Evolutionary conservation across 768 basidiomycete species (phyloP), one percentile per base, ranked within the genome.

Genomic region (Zangia roseola): DNA sequence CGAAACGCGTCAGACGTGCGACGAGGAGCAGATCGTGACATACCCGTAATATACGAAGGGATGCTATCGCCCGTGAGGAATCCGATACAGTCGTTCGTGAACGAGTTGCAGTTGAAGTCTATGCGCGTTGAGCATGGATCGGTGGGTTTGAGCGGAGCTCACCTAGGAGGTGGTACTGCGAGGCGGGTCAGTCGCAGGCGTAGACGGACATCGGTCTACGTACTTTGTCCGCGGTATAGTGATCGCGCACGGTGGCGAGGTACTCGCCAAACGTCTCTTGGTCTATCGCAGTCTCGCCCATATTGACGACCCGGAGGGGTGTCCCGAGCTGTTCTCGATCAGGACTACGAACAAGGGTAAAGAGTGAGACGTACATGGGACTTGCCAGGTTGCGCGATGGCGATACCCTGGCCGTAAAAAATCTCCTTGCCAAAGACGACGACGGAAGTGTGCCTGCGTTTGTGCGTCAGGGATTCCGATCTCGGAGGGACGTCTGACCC

Each of bases 31-130:
- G 10, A 9, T n/a, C n/a, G 14, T 12, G 2, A 19, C 39, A 46
- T 55, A 86, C 93, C 87, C 70, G 81, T 88, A 54, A 97, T 90
- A 68, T 83, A 92, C 3, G 75, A 55, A 4, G 94, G 94, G 45
- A 97, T 89, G 14, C 82, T 81, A 4, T 76, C 76, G 24, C 93
- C 92, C 0, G 91, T 95, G 40, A 97, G 69, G 62, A 97, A 94
- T 3, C 88, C 92, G 28, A 92, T 71, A 49, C 83, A 83, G 55
- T 95, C 92, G 50, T 86, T 91, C 3, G 92, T 94, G 56, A 97
- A 97, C 2, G 90, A 88, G 66, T 97, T 97, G 68, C 94, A 97
- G 60, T 97, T 97, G 56, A 94, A 94, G 36, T 95, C 91, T 86
- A 53, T 44, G 35, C 10, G 21, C 6, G 31, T 13, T 31, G 31